Conservation (phyloP, 331 rosid genomes). For the Dryas integrifolia region DNA sequence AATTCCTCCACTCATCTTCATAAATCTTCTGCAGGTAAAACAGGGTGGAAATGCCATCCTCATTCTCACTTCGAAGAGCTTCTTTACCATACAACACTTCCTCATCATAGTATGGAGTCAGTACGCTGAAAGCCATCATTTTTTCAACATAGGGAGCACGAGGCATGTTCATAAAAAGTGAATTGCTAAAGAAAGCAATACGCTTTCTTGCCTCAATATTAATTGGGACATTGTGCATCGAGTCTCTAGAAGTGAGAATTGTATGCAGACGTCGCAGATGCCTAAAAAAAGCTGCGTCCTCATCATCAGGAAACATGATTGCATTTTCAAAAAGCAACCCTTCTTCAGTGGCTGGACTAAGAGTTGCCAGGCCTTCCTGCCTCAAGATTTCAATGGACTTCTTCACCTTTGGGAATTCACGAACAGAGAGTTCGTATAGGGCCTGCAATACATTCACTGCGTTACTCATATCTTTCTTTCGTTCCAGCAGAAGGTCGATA, state of each 20-base stretch:
- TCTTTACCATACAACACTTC: slow-evolving; percentile 70
- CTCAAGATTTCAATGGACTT: slow-evolving; percentile 44
- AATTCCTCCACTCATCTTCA: slow-evolving; percentile 88
- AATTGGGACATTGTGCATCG: slow-evolving; percentile 76
- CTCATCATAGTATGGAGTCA: slow-evolving; percentile 91
- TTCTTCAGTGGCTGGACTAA: slow-evolving; percentile 34
- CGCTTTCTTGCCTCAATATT: slow-evolving; percentile 83
- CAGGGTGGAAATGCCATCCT: slow-evolving; percentile 84
- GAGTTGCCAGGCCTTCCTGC: slow-evolving; percentile 59
- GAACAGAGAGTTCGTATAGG: slow-evolving; percentile 65
- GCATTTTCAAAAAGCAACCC: slow-evolving; percentile 76
- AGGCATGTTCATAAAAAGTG: slow-evolving; percentile 95
- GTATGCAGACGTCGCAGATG: slow-evolving; percentile 72
- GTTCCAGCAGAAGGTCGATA: slow-evolving; percentile 50
- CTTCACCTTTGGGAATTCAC: slow-evolving; percentile 61
- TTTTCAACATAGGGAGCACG: slow-evolving; percentile 87
- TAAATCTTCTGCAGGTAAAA: slow-evolving; percentile 88
- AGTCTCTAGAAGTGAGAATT: slow-evolving; percentile 81
- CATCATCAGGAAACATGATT: slow-evolving; percentile 58
- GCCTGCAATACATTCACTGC: slow-evolving; percentile 80
- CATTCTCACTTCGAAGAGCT: slow-evolving; percentile 64
- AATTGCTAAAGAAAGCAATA: slow-evolving; percentile 87
- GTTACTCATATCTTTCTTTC: slow-evolving; percentile 41
- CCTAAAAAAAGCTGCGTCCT: slow-evolving; percentile 48
- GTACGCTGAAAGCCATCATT: slow-evolving; percentile 86